These are phyloP conservation scores for Nicotiana attenuata DNA, from an alignment of 257 asterid species.

Conservation along the genomic window DNA sequence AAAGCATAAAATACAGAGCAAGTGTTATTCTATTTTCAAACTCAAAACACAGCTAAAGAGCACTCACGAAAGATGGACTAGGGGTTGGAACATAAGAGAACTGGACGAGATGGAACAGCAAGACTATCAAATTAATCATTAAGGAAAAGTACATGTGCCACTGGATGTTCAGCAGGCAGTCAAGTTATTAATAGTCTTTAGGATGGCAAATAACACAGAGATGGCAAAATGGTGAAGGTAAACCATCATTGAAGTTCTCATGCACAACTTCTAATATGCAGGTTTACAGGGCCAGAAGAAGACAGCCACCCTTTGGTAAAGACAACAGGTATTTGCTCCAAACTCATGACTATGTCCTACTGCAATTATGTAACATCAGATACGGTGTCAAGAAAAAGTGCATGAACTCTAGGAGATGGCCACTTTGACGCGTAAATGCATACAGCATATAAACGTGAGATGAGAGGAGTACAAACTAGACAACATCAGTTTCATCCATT, in stretches of 20 bases:
- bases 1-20: slow-evolving; percentile 13
- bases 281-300: background rate
- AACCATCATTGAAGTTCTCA: background rate
- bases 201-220: background rate
- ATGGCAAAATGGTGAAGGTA: background rate
- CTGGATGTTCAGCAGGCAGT: background rate
- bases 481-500: background rate
- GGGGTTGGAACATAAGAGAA: background rate
- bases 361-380: background rate
- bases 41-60: background rate
- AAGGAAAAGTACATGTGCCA: background rate
- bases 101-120: background rate
- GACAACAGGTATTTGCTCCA: background rate
- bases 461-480: background rate
- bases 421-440: background rate
- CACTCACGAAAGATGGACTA: background rate
- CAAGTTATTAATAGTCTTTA: background rate
- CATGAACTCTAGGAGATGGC: background rate
- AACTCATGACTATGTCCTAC: background rate
- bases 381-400: background rate
- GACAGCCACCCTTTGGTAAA: background rate
- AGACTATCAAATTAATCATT: background rate
- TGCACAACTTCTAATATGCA: background rate
- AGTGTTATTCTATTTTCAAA: background rate
- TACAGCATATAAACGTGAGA: background rate